phyloP scores from a whole-genome alignment of 106 monocot genomes.

The Apostasia shenzhenica region DNA sequence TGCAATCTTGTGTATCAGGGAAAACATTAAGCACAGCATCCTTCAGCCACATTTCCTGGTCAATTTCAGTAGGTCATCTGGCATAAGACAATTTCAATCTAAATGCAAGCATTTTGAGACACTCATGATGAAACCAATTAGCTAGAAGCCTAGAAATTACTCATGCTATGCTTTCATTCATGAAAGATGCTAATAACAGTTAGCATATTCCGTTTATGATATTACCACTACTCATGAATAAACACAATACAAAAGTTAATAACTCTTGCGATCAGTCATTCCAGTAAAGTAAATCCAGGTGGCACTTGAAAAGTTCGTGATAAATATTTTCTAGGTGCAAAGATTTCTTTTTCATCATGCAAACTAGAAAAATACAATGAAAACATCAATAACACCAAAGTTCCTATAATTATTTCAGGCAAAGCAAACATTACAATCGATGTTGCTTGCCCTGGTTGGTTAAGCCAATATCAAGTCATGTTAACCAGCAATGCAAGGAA shows the following conservation, averaged over 20 bases:
- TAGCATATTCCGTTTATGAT: background rate
- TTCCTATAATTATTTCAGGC: too few species aligned
- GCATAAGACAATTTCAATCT: conserved; percentile 77
- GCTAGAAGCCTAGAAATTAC: background rate
- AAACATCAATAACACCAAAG: too few species aligned
- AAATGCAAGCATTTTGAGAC: conserved; percentile 23
- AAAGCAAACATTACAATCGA: too few species aligned
- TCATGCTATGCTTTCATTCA: background rate
- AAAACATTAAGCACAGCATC: conserved; percentile 74
- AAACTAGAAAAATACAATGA: too few species aligned
- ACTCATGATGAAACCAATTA: conserved; percentile 1
- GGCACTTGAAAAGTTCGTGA: background rate
- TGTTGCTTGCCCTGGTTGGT: too few species aligned
- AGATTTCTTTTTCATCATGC: too few species aligned
- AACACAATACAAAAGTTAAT: too few species aligned
- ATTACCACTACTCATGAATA: background rate
- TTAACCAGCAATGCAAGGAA: too few species aligned
- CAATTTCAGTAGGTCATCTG: conserved; percentile 76
- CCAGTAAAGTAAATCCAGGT: background rate
- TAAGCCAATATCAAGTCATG: too few species aligned
- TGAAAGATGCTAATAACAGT: background rate
- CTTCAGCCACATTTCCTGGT: conserved; percentile 93
- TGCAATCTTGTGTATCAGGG: conserved; percentile 72
- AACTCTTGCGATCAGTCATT: background rate
- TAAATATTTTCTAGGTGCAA: too few species aligned